These are phyloP conservation scores for Pilobolus umbonatus DNA, from an alignment of 192 early-diverging fungal species.

Conservation along the genomic window DNA sequence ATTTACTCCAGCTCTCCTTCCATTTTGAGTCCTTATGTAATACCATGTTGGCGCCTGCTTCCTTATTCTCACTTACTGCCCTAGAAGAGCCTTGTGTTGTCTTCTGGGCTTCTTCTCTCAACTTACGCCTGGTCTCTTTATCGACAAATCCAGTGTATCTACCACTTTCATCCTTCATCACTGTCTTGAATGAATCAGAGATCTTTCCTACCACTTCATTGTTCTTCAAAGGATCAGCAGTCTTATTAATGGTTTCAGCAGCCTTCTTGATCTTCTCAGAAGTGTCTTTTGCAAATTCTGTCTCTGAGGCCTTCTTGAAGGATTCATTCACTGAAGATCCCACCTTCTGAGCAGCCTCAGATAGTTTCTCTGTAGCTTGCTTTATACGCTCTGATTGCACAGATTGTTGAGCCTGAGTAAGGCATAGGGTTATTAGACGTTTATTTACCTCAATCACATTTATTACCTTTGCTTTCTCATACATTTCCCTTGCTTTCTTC, in stretches of 20 bases:
- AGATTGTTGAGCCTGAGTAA: constrained; percentile 23
- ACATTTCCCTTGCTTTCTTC: constrained; percentile 77
- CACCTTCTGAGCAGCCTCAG: constrained; percentile 68
- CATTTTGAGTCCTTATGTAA: constrained; percentile 82
- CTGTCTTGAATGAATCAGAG: constrained; percentile 57
- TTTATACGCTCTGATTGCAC: constrained; percentile 47
- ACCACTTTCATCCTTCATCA: constrained; percentile 65
- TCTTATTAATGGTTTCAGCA: constrained; percentile 31
- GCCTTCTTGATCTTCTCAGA: constrained; percentile 55
- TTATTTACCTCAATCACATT: constrained; percentile 10
- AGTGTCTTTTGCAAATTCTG: constrained; percentile 76
- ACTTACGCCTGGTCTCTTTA: constrained; percentile 65
- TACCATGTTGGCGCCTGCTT: constrained; percentile 72
- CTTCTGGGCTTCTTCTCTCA: constrained; percentile 43
- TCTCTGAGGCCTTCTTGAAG: constrained; percentile 64
- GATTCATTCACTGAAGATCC: constrained; percentile 59
- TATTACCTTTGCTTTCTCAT: constrained; percentile 50
- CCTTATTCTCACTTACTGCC: constrained; percentile 32
- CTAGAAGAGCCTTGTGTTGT: constrained; percentile 13
- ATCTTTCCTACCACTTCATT: constrained; percentile 53
- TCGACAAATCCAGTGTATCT: constrained; percentile 72
- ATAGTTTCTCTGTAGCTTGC: constrained; percentile 59
- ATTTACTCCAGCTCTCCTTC: constrained; percentile 89
- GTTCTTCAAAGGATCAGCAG: constrained; percentile 31
- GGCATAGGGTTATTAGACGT: too few species aligned